These are phyloP conservation scores for Pelargonium myrrhifolium DNA, from an alignment of 441 rosid genomes.

Conservation along the genomic window DNA sequence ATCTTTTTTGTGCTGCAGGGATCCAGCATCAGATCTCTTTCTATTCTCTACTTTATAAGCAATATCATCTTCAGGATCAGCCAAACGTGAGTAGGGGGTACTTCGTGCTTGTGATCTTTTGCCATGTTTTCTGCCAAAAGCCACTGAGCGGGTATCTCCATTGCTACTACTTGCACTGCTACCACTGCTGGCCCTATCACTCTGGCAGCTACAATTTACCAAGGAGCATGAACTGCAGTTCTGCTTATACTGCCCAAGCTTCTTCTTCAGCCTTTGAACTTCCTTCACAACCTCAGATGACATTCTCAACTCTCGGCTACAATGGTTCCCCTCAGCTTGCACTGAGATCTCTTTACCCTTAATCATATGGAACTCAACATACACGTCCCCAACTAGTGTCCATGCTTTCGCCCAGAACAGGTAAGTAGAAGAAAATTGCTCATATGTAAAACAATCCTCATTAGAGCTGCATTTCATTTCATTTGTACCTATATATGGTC, in stretches of 20 bases:
- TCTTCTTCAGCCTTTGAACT: constrained; percentile 77
- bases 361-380: constrained; percentile 58
- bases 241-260: constrained; percentile 47
- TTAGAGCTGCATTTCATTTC: constrained; percentile 34
- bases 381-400: constrained; percentile 84
- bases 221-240: constrained; percentile 79
- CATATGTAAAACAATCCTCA: constrained; percentile 32
- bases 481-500: constrained; percentile 26
- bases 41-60: constrained; percentile 23
- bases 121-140: constrained; percentile 51
- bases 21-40: constrained; percentile 16
- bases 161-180: constrained; percentile 82
- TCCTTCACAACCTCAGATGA: constrained; percentile 77
- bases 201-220: constrained; percentile 85
- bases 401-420: constrained; percentile 93
- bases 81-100: constrained; percentile 23
- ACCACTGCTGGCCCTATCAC: constrained; percentile 92
- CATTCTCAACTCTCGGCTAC: constrained; percentile 54
- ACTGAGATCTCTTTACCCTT: constrained; percentile 46
- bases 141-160: constrained; percentile 30
- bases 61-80: constrained; percentile 30
- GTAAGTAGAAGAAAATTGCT: constrained; percentile 49
- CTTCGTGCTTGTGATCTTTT: constrained; percentile 42
- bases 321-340: constrained; percentile 34
- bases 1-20: constrained; percentile 18